A percentile compares a stretch with the other conserved stretches of the same genome.
These are phyloP conservation scores for Leccinum griseonigrum DNA, from an alignment of 1,284 basidiomycete species.

Conservation along the genomic window DNA sequence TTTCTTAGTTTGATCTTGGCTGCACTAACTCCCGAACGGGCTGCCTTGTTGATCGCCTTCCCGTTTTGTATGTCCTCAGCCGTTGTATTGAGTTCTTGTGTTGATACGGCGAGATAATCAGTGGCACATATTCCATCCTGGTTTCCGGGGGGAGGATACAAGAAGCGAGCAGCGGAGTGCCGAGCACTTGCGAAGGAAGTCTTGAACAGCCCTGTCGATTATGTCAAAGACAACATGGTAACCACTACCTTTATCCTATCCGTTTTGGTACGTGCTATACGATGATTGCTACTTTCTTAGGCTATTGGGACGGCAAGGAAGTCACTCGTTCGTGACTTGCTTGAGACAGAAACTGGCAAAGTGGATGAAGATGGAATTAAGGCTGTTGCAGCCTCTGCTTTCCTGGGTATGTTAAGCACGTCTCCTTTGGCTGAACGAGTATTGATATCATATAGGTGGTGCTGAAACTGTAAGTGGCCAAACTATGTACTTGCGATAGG, in stretches of 20 bases:
- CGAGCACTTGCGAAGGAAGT: constrained; percentile 28
- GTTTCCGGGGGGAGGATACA: constrained; percentile 36
- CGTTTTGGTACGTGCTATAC: background rate
- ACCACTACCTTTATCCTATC: background rate
- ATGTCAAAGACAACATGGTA: constrained; percentile 35
- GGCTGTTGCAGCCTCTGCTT: constrained; percentile 27
- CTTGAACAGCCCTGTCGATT: constrained; percentile 30
- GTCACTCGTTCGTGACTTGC: constrained; percentile 23
- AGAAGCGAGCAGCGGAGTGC: constrained; percentile 26
- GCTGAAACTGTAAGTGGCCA: constrained; percentile 26
- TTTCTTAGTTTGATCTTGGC: constrained; percentile 11
- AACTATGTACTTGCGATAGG: no score
- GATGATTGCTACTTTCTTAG: constrained; percentile 7
- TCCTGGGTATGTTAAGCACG: constrained; percentile 19
- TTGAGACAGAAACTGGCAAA: constrained; percentile 5
- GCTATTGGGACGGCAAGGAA: constrained; percentile 19
- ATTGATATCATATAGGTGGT: constrained; percentile 20
- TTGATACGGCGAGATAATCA: constrained; percentile 17
- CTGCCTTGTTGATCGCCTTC: constrained; percentile 21
- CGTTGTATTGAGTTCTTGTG: constrained; percentile 12
- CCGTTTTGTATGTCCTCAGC: constrained; percentile 24
- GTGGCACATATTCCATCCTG: constrained; percentile 36
- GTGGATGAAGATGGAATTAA: constrained; percentile 16
- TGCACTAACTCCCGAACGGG: constrained; percentile 24
- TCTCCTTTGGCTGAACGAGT: background rate